These are phyloP conservation scores for Kodamaea sagamina DNA, from an alignment of 805 yeast genomes.

Conservation along the genomic window DNA sequence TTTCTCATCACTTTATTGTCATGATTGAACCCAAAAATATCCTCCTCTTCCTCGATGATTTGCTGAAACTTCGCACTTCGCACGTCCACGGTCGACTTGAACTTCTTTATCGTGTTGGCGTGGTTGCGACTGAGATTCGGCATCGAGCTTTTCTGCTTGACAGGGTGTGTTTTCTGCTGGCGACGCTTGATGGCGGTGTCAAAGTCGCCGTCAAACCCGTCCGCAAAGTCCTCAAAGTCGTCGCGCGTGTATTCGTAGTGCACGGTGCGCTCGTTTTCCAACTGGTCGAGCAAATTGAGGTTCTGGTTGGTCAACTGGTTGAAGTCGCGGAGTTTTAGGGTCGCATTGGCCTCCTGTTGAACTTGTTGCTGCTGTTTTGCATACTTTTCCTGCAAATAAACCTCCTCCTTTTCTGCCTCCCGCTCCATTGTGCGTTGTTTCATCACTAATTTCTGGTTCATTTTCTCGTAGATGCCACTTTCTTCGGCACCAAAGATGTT, in stretches of 20 bases:
- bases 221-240: constrained; percentile 27
- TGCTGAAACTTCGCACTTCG: constrained; percentile 11
- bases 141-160: constrained; percentile 22
- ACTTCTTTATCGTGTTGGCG: constrained; percentile 25
- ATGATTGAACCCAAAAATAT: constrained; percentile 23
- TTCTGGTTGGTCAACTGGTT: constrained; percentile 14
- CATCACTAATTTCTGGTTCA: constrained; percentile 26
- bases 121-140: constrained; percentile 20
- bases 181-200: constrained; percentile 8
- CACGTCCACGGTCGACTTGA: constrained; percentile 37
- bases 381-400: constrained; percentile 25
- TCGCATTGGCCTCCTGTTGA: constrained; percentile 24
- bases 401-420: constrained; percentile 39
- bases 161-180: not conserved
- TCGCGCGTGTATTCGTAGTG: constrained; percentile 40
- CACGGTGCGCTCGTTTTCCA: constrained; percentile 37
- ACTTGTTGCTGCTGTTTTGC: constrained; percentile 11
- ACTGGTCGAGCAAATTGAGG: constrained; percentile 20
- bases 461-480: constrained; percentile 34
- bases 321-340: constrained; percentile 35
- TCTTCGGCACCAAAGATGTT: constrained; percentile 41
- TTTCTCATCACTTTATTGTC: constrained; percentile 37
- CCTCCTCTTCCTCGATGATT: constrained; percentile 13
- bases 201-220: constrained; percentile 9
- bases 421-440: constrained; percentile 27